Conservation (phyloP, 2,329 filamentous ascomycete species). For the Xylariaceae sp. region DNA sequence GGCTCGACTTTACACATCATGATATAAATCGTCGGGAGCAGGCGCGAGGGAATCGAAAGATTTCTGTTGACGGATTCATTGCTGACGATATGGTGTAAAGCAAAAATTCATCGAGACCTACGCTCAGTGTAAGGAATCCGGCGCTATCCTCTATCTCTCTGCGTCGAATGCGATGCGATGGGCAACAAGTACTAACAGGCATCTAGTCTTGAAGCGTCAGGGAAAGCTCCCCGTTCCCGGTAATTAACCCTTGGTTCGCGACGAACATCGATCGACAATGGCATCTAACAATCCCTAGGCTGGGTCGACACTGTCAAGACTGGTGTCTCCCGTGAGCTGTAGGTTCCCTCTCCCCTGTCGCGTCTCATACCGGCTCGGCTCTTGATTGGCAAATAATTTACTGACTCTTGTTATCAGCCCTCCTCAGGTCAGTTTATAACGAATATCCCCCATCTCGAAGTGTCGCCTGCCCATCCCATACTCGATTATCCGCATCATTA, state of each 20-base stretch:
- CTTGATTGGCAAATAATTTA: neutral
- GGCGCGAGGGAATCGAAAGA: conserved; percentile 69
- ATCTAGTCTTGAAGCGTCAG: conserved; percentile 74
- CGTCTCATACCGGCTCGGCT: neutral
- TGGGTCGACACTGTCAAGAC: conserved; percentile 99
- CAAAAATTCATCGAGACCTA: conserved; percentile 87
- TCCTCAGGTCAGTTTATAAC: conserved; percentile 16
- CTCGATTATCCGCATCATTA: neutral
- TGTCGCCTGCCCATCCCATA: neutral
- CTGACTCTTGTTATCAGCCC: conserved; percentile 12
- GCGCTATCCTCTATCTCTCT: neutral
- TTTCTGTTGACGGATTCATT: conserved; percentile 67
- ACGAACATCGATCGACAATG: neutral
- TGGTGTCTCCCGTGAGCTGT: conserved; percentile 86
- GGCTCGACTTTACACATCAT: conserved; percentile 9
- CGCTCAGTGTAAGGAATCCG: conserved; percentile 50
- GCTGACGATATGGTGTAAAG: conserved; percentile 57
- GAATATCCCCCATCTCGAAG: neutral
- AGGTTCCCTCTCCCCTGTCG: neutral
- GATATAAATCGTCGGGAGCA: conserved; percentile 44
- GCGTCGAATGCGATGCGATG: neutral
- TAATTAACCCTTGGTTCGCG: conserved; percentile 39
- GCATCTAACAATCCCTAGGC: conserved; percentile 6
- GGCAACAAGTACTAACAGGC: conserved; percentile 2
- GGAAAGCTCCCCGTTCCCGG: conserved; percentile 87